These are phyloP conservation scores for Cladorrhinum samala DNA, from an alignment of 495 filamentous ascomycete species.

Conservation along the genomic window DNA sequence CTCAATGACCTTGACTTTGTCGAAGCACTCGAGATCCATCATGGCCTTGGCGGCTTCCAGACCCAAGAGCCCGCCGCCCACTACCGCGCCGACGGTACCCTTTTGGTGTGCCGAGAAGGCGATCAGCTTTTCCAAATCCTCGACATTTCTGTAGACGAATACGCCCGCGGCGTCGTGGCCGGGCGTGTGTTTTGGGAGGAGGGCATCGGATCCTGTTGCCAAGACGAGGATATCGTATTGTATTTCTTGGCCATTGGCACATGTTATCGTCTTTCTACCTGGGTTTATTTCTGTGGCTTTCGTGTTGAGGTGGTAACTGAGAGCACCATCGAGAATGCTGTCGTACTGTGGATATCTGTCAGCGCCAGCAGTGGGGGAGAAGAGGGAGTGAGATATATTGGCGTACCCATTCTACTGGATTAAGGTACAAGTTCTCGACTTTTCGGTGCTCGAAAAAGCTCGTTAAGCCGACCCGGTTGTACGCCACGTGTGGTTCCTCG, in stretches of 20 bases:
- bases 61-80: constrained; percentile 86
- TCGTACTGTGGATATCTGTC: constrained; percentile 25
- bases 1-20: constrained; percentile 77
- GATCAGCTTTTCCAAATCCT: constrained; percentile 78
- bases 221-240: constrained; percentile 84
- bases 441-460: constrained; percentile 88
- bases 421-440: constrained; percentile 85
- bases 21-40: constrained; percentile 79
- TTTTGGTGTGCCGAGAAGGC: constrained; percentile 59
- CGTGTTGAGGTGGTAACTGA: constrained; percentile 83
- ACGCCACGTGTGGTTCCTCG: constrained; percentile 86
- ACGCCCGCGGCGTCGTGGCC: constrained; percentile 81
- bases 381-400: constrained; percentile 17
- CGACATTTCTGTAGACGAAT: constrained; percentile 92
- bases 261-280: constrained; percentile 58
- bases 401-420: constrained; percentile 84
- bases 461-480: constrained; percentile 94
- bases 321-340: constrained; percentile 51
- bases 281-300: constrained; percentile 66
- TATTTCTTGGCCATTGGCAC: constrained; percentile 64
- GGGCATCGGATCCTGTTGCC: constrained; percentile 86
- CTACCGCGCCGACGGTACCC: constrained; percentile 68
- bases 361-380: background rate
- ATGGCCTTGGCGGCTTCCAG: constrained; percentile 94
- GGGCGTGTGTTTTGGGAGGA: constrained; percentile 73